Evolutionary conservation across 331 rosid genomes (phyloP), one percentile per base, ranked within the genome.

Genomic region (Rosa hybrid): DNA sequence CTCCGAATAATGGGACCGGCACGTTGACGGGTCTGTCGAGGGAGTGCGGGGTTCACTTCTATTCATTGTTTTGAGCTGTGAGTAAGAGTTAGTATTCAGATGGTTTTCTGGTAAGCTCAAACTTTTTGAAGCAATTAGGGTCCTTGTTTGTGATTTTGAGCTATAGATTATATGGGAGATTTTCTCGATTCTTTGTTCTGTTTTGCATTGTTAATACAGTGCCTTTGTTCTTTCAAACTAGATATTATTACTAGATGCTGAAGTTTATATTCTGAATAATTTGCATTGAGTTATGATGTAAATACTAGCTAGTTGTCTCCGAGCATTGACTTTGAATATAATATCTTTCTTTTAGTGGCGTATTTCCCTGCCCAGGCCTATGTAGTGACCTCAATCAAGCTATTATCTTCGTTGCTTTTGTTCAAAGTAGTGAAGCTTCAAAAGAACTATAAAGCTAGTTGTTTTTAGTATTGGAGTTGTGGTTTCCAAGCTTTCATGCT

Each of bases 1-100:
- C 77, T 64, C 50, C 11, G 12, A 75, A 75, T 8, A 57, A 57
- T 57, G 53, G 53, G 69, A 57, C 53, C 10, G 69, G 78, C 41
- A 12, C 42, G 45, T 42, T 75, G 78, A 57, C 54, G 39, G 78
- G 78, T 8, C 16, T 8, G 42, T 56, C 69, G 57, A 74, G 13
- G 41, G 50, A 62, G 20, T 54, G 60, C 21, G 23, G 60, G 23
- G 60, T 54, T 54, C 5, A 18, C 60, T 54, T 54, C 23, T 17
- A 6, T 20, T 2, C 60, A 54, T 18, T 54, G 9, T 54, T 18
- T 54, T 54, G 30, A 38, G n/a, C 21, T 56, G 65, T 74, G 49
- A n/a, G 34, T 73, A 9, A 27, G 77, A 20, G 49, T 72, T 44
- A 6, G n/a, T 68, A 13, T 27, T 23, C 60, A 72, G 8, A 25